Conservation (phyloP, 352 stramenopile species). For the Pythium periplocum region DNA sequence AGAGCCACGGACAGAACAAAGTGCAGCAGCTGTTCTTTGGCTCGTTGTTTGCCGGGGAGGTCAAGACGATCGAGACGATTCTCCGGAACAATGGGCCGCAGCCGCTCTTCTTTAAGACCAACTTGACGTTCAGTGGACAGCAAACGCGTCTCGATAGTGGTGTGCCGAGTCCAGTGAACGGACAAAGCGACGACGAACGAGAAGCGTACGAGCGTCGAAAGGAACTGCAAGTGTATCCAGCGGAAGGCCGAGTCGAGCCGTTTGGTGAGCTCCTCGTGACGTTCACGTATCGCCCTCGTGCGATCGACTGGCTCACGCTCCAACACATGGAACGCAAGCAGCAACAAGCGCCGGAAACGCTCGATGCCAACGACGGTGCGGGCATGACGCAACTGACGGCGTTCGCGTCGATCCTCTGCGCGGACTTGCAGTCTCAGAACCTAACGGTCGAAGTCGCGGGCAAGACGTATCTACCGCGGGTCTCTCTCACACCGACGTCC, state of each 20-base stretch:
- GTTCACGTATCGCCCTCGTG: conserved; percentile 47
- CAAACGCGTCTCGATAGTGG: conserved; percentile 5
- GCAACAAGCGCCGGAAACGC: conserved; percentile 2
- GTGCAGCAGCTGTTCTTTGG: conserved; percentile 64
- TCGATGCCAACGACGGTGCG: not conserved
- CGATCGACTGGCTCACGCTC: conserved; percentile 29
- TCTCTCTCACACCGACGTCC: conserved; percentile 36
- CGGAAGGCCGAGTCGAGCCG: conserved; percentile 55
- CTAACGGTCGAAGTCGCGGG: conserved; percentile 72
- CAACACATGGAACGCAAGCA: conserved; percentile 20
- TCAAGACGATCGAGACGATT: conserved; percentile 47
- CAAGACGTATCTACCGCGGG: conserved; percentile 43
- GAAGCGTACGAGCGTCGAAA: conserved; percentile 62
- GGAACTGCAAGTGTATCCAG: conserved; percentile 53
- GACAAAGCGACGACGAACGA: conserved; percentile 42
- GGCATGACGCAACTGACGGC: conserved; percentile 33
- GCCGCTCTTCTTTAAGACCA: conserved; percentile 56
- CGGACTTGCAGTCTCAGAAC: conserved; percentile 61
- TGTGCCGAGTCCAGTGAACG: conserved; percentile 3
- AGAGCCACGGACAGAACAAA: conserved; percentile 32
- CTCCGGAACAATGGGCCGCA: conserved; percentile 75
- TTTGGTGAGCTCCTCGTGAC: conserved; percentile 37
- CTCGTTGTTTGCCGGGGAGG: conserved; percentile 64
- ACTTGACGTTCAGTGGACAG: conserved; percentile 29
- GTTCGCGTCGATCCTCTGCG: conserved; percentile 70